Base-by-base conservation (phyloP, 2,329 filamentous ascomycete species). In the Calonectria pteridis region DNA sequence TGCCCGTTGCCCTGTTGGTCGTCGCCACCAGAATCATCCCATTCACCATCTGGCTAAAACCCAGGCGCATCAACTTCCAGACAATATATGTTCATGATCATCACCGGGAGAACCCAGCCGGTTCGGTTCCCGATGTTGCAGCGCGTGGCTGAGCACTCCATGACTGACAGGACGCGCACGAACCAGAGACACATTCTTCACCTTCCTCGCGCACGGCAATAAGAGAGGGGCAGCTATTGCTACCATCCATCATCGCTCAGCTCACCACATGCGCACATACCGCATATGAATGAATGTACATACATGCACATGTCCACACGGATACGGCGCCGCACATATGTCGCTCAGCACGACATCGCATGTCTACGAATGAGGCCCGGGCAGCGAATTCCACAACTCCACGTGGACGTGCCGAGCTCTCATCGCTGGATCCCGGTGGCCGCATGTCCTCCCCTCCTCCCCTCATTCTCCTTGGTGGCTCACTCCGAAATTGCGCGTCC, bases 351-450 rank as follows among this genome's bases (percentile, higher is more conserved):
- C 29, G 18, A 46, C 59, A 55, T 66, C 46, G 23, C 55, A 59
- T 59, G 55, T 37, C 33, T 50, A 5, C 66, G 37, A 37, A 46
- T 28, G 40, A 62, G 55, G 14, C n/a, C 58, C 37, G 46, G 68
- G 63, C 75, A 77, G 73, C 78, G 76, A 79, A 78, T 80, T 80
- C 76, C 74, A 73, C 69, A 59, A 74, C 76, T 79, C 76, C 78
- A 80, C 78, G 78, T 80, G 78, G 78, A 78, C 64, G 29, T 40
- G 40, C 55, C 40, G 40, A 53, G 37, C 49, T 49, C 59, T 50
- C 69, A 59, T 64, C 43, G 50, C 50, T 75, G n/a, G 55, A 28
- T 62, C 55, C 35, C 55, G 29, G 55, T 62, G 55, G 55, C 55
- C 37, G 26, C 33, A 62, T 46, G 75, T 76, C 26, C 43, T 37